Evolutionary conservation across 2,329 filamentous ascomycete genomes (phyloP), one percentile per base, ranked within the genome.

Genomic region (Cordyceps cateniannulata): DNA sequence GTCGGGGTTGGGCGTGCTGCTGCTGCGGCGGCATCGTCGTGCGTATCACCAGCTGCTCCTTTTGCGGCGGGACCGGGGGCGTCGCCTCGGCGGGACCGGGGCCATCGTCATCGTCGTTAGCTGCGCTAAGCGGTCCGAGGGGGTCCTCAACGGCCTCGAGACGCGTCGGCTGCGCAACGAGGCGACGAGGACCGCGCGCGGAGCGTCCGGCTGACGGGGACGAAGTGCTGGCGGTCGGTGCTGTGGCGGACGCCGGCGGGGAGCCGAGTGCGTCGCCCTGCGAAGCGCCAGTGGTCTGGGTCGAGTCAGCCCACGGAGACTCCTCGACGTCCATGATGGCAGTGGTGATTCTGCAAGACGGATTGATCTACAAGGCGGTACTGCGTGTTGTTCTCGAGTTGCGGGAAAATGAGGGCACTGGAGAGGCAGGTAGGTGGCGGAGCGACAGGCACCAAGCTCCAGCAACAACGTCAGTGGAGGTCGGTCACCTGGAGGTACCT

Each of bases 111-210:
- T 72, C 71, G 56, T 84, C 83, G 29, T 87, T 74, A 57, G 84
- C 68, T 59, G 86, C 87, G 62, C 90, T 90, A 56, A 96, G 78
- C 24, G 90, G 90, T 1, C 90, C 91, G 50, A 93, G 82, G 60
- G 89, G 88, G 70, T 92, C 89, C 48, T 87, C 84, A 66, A 91
- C 87, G 63, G 87, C 88, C 75, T 93, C 86, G 63, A 93, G 87
- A 59, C 86, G 87, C 51, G 90, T 92, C 32, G 88, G 85, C 71
- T 93, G 89, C 62, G 87, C 87, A 66, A 87, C 86, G 69, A 91
- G 78, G 64, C 86, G 84, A 65, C 86, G 85, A 42, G 80, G 80
- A n/a, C 75, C 71, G 64, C 80, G 78, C 27, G 77, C 77, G 12
- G 77, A 72, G 35, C 79, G 77, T 64, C 73, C 69, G 24, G 73